Percentiles rank a stretch among this genome's conserved stretches.
Conservation (phyloP, 768 basidiomycete species). For the Trametes cubensis region DNA sequence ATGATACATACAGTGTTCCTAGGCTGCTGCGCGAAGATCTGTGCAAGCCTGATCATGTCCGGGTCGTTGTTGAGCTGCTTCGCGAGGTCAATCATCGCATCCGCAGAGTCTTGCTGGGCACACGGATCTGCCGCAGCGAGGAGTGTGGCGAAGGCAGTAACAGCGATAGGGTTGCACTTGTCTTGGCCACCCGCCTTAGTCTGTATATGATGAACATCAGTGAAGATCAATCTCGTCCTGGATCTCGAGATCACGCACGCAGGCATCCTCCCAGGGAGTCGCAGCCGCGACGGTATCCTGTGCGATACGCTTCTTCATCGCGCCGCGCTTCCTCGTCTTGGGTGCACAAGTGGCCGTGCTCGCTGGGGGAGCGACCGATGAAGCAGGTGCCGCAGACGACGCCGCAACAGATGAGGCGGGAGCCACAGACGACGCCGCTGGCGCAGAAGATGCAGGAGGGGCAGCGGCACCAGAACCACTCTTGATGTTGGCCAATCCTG, state of each 20-base stretch:
- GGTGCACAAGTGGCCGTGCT: conserved; percentile 1
- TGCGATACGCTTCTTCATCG: conserved; percentile 15
- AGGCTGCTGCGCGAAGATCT: conserved; percentile 60
- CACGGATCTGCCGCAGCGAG: conserved; percentile 48
- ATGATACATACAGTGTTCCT: conserved; percentile 48
- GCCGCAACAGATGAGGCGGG: not conserved
- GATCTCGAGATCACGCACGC: not conserved
- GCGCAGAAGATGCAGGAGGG: not conserved
- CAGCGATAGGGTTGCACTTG: conserved; percentile 58
- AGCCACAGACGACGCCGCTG: not conserved
- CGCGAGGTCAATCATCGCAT: conserved; percentile 52
- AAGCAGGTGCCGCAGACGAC: not conserved
- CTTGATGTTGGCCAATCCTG: conserved; percentile 17
- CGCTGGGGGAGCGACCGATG: not conserved
- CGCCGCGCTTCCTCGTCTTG: not conserved
- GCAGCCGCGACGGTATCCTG: conserved; percentile 10
- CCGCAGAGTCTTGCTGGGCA: conserved; percentile 52
- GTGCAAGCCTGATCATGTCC: conserved; percentile 52
- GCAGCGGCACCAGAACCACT: not conserved
- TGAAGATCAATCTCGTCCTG: not conserved
- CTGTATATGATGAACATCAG: not conserved
- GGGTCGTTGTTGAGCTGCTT: conserved; percentile 48
- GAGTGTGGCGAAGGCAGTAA: conserved; percentile 58
- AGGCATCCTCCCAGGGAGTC: conserved; percentile 13
- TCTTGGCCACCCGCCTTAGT: conserved; percentile 48